Evolutionary conservation across 768 basidiomycete species (phyloP).

Genomic region (Hebeloma cylindrosporum): DNA sequence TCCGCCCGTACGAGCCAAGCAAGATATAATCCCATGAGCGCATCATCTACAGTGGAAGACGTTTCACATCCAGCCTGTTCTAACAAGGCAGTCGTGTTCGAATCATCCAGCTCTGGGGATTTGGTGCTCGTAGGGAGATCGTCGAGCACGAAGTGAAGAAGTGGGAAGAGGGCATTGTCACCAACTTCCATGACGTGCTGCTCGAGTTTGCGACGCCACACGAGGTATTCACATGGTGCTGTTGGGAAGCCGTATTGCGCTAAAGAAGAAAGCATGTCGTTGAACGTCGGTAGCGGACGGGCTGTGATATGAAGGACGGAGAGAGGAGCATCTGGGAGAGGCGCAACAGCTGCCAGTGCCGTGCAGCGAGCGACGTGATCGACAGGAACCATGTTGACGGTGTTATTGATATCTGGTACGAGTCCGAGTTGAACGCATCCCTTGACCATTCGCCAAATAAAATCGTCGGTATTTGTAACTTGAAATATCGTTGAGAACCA

Average conservation of each 20-base stretch:
- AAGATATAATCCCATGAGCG: constrained; percentile 82
- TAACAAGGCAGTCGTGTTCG: constrained; percentile 73
- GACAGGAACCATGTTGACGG: constrained; percentile 97
- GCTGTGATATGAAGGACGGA: constrained; percentile 86
- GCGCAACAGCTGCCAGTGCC: constrained; percentile 66
- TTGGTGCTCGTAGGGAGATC: constrained; percentile 97
- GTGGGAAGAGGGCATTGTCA: constrained; percentile 96
- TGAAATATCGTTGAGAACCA: constrained; percentile 4
- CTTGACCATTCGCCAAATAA: constrained; percentile 97
- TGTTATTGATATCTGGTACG: constrained; percentile 96
- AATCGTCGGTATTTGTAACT: constrained; percentile 99
- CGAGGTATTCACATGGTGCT: constrained; percentile 80
- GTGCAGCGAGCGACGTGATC: constrained; percentile 90
- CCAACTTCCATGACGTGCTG: constrained; percentile 92
- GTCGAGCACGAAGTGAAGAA: constrained; percentile 96
- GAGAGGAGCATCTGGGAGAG: constrained; percentile 45
- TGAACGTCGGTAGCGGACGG: constrained; percentile 85
- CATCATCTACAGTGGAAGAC: constrained; percentile 67
- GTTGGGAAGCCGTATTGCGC: constrained; percentile 78
- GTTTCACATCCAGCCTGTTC: constrained; percentile 36
- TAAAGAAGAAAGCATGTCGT: constrained; percentile 75
- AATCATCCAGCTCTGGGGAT: constrained; percentile 85
- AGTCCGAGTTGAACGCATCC: constrained; percentile 98
- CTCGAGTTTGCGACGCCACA: constrained; percentile 91
- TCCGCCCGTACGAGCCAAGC: constrained; percentile 88